A percentile compares a stretch with the other conserved stretches of the same genome.
These are phyloP conservation scores for Lophiotrema nucula DNA, from an alignment of 495 filamentous ascomycete species.

Conservation along the genomic window DNA sequence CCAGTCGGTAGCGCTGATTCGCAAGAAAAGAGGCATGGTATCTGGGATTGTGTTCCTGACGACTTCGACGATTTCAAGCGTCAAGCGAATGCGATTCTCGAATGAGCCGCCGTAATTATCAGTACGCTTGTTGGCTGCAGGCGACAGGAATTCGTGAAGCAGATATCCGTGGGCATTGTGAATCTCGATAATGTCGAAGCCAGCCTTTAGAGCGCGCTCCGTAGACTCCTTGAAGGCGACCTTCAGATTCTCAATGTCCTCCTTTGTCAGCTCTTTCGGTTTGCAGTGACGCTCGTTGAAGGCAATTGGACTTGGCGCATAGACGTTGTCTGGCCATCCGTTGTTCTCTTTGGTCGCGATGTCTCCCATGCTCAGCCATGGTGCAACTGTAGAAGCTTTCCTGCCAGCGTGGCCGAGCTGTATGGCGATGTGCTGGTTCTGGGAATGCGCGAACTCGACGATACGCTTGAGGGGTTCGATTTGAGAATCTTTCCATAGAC, in stretches of 20 bases:
- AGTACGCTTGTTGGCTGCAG: conserved; percentile 44
- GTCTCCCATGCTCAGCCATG: conserved; percentile 54
- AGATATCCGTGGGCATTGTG: conserved; percentile 46
- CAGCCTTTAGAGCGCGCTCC: conserved; percentile 60
- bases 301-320: conserved; percentile 54
- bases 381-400: conserved; percentile 64
- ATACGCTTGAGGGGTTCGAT: conserved; percentile 62
- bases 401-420: conserved; percentile 75
- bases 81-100: conserved; percentile 54
- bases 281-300: conserved; percentile 48
- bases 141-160: conserved; percentile 40
- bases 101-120: conserved; percentile 50
- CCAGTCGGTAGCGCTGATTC: conserved; percentile 73
- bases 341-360: conserved; percentile 47
- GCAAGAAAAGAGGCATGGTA: conserved; percentile 63
- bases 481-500: conserved; percentile 70
- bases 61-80: conserved; percentile 54
- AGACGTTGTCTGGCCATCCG: conserved; percentile 69
- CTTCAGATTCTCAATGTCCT: conserved; percentile 64
- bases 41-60: conserved; percentile 57
- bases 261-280: conserved; percentile 58
- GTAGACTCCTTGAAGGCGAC: conserved; percentile 61
- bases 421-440: conserved; percentile 66
- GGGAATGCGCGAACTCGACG: conserved; percentile 59
- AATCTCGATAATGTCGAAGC: conserved; percentile 62